Evolutionary conservation across 495 filamentous ascomycete species (phyloP).

Genomic region (Cladorrhinum samala): DNA sequence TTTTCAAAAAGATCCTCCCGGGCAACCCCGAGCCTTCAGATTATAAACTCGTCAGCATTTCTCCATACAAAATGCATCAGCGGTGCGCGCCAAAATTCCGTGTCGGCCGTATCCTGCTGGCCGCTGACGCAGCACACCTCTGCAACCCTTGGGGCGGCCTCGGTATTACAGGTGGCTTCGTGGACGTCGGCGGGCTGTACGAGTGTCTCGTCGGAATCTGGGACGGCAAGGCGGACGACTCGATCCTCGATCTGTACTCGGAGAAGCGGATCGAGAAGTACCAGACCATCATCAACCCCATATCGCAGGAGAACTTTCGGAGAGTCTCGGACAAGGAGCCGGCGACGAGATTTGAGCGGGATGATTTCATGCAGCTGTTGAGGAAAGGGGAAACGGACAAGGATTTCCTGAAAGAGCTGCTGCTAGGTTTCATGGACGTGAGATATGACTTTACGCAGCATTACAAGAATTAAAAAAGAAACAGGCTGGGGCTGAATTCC

Average conservation of each 20-base stretch:
- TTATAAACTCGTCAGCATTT: constrained; percentile 49
- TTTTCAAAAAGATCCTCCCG: constrained; percentile 51
- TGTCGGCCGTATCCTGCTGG: constrained; percentile 51
- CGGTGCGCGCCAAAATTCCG: constrained; percentile 51
- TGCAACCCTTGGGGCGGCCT: constrained; percentile 55
- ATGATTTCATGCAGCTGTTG: constrained; percentile 35
- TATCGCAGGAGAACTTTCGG: constrained; percentile 49
- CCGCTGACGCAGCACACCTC: constrained; percentile 55
- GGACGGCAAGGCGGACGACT: constrained; percentile 45
- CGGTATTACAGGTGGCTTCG: constrained; percentile 57
- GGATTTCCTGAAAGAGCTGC: constrained; percentile 23
- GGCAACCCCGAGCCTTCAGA: constrained; percentile 52
- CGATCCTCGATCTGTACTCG: constrained; percentile 53
- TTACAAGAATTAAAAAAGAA: constrained; percentile 21
- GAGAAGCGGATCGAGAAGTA: constrained; percentile 53
- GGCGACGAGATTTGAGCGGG: constrained; percentile 27
- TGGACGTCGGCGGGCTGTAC: constrained; percentile 52
- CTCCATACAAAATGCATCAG: constrained; percentile 58
- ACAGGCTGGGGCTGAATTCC: background rate
- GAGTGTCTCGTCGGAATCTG: constrained; percentile 53
- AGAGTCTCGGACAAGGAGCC: constrained; percentile 35
- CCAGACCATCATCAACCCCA: constrained; percentile 49
- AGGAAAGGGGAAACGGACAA: constrained; percentile 29
- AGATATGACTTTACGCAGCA: constrained; percentile 41
- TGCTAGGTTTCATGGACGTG: constrained; percentile 27